Percentiles rank a stretch among this genome's conserved stretches.
These are phyloP conservation scores for Trichothecium sympodiale DNA, from an alignment of 2,329 filamentous ascomycete genomes.

Conservation along the genomic window DNA sequence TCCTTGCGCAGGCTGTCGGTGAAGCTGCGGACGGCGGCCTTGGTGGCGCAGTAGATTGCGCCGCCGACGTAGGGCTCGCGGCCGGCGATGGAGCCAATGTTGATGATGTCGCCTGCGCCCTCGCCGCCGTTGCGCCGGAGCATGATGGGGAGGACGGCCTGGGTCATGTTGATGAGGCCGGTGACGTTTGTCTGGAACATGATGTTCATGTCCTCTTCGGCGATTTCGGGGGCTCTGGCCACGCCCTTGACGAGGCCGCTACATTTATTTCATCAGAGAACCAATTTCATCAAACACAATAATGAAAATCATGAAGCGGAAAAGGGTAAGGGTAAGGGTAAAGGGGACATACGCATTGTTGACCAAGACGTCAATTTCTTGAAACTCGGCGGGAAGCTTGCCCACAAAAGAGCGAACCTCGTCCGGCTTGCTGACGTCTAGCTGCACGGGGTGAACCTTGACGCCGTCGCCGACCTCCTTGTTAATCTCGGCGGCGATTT, in stretches of 20 bases:
- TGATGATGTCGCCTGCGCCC: slow-evolving; percentile 87
- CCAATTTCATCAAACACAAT: not conserved
- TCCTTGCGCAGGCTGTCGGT: slow-evolving; percentile 76
- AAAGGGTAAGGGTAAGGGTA: too few relatives aligned
- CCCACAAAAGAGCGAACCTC: slow-evolving; percentile 64
- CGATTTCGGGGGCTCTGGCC: slow-evolving; percentile 75
- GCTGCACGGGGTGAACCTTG: slow-evolving; percentile 68
- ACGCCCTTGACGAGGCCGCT: slow-evolving; percentile 85
- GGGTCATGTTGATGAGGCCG: slow-evolving; percentile 92
- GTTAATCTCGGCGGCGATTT: slow-evolving; percentile 66
- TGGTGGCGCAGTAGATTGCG: slow-evolving; percentile 86
- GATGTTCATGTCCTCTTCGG: slow-evolving; percentile 67
- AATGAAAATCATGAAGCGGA: too few relatives aligned
- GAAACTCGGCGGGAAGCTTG: slow-evolving; percentile 68
- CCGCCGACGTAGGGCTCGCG: slow-evolving; percentile 77
- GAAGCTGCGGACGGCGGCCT: slow-evolving; percentile 80
- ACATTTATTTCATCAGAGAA: too few relatives aligned
- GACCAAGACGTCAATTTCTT: slow-evolving; percentile 75
- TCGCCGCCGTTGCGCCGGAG: slow-evolving; percentile 57
- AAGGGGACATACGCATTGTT: slow-evolving; percentile 77
- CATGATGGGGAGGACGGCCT: slow-evolving; percentile 76
- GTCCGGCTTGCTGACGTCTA: slow-evolving; percentile 74
- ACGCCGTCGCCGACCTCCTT: slow-evolving; percentile 73
- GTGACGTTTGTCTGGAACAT: slow-evolving; percentile 95
- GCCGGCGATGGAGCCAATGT: slow-evolving; percentile 81